A percentile compares a stretch with the other conserved stretches of the same genome.
Evolutionary conservation across 2,329 filamentous ascomycete species (phyloP).

Genomic region (Venturiaceae sp.): DNA sequence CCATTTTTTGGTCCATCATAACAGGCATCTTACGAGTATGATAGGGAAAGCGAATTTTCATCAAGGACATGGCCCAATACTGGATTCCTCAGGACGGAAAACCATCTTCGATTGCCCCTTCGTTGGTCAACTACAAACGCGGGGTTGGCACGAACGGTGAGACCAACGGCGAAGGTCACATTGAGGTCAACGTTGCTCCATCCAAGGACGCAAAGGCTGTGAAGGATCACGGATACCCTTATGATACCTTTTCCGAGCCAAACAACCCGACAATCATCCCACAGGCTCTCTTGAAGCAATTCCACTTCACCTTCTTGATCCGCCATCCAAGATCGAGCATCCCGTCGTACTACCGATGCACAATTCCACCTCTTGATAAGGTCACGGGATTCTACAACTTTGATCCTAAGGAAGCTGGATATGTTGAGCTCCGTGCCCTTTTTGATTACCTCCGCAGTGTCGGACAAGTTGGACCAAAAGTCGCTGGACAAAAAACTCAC

Average conservation of each 20-base stretch:
- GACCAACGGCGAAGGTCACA: slow-evolving; percentile 11
- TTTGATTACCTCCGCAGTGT: slow-evolving; percentile 73
- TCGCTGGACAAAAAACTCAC: slow-evolving; percentile 35
- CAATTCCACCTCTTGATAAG: slow-evolving; percentile 72
- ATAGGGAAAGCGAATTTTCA: slow-evolving; percentile 85
- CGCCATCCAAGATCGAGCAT: slow-evolving; percentile 88
- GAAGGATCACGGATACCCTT: slow-evolving; percentile 43
- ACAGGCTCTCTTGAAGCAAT: slow-evolving; percentile 59
- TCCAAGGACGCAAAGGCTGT: slow-evolving; percentile 14
- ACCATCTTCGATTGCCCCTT: slow-evolving; percentile 63
- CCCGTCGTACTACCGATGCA: slow-evolving; percentile 91
- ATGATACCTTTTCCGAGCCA: slow-evolving; percentile 48
- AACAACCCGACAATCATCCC: slow-evolving; percentile 83
- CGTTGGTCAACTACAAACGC: slow-evolving; percentile 51
- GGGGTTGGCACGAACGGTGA: slow-evolving; percentile 44
- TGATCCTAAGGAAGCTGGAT: slow-evolving; percentile 81
- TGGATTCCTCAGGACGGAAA: slow-evolving; percentile 66
- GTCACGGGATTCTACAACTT: slow-evolving; percentile 82
- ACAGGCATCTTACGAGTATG: neutral
- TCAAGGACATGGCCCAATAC: slow-evolving; percentile 97
- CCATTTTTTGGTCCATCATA: neutral
- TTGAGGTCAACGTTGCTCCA: slow-evolving; percentile 15
- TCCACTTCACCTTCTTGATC: slow-evolving; percentile 95
- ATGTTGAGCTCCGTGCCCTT: slow-evolving; percentile 73
- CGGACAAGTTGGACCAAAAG: slow-evolving; percentile 59